Base-by-base conservation (phyloP, 768 basidiomycete species). In the Pisolithus sp. region DNA sequence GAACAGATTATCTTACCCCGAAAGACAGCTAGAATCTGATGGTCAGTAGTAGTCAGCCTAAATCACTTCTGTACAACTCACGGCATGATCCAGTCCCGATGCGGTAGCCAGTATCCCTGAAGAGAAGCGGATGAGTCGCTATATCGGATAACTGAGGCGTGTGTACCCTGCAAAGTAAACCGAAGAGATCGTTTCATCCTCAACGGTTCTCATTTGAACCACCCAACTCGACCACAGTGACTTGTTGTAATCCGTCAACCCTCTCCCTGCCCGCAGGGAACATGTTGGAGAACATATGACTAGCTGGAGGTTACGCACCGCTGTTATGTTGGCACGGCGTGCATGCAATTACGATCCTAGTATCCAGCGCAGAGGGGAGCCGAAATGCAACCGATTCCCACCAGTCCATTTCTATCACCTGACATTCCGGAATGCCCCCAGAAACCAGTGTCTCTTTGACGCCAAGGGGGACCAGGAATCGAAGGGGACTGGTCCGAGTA, bases 351-450 rank as follows among this genome's bases (percentile, higher is more conserved):
- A 72, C 74, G 60, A 97, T 87, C 52, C 72, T 63, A 6, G 84
- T 73, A 56, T 82, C 65, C 2, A 88, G 85, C 5, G 93, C 76
- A 5, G 73, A 71, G 3, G 81, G 74, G 23, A 23, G 43, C 9
- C 26, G 20, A 15, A 28, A 44, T 7, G 68, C 64, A 23, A 64
- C 26, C 1, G 60, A 62, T 9, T 75, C 66, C 72, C 73, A 73
- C 74, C 74, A 75, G 53, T 75, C 74, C 31, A 71, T 57, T 52
- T 74, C 72, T 48, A 59, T 50, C 18, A 75, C 58, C 26, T 66
- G 69, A 0, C 57, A 52, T 4, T 54, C 41, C 1, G 66, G 65
- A 12, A 76, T 68, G 0, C 71, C 73, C 7, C 57, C 61, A 12
- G 41, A 39, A 7, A 41, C 44, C 7, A 55, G 52, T 10, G 38